phyloP scores from a whole-genome alignment of 306 rosid species.

The Quillaja saponaria region DNA sequence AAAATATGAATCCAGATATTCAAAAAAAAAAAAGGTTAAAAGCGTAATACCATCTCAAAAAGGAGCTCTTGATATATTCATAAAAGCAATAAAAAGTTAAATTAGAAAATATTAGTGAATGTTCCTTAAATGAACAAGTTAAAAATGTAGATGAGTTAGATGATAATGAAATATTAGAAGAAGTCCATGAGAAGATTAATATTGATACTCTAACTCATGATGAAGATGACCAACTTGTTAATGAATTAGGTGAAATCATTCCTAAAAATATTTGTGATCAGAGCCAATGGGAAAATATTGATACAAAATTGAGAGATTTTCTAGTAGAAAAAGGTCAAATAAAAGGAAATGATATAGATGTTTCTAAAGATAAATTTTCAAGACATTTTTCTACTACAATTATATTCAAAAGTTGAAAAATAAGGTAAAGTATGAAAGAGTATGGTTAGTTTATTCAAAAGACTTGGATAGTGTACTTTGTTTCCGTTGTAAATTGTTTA shows the following conservation, averaged over 20 bases:
- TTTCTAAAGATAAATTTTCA: neutral
- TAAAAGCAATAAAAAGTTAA: neutral
- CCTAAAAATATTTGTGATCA: conserved; percentile 8
- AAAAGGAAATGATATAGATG: neutral
- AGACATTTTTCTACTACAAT: conserved; percentile 7
- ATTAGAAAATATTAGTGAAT: neutral
- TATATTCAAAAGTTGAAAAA: neutral
- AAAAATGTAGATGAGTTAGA: neutral
- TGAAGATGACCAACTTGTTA: neutral
- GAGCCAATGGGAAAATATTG: conserved; percentile 2
- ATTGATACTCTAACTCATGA: neutral
- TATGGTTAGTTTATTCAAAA: neutral
- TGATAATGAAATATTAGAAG: neutral
- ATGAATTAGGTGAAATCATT: neutral
- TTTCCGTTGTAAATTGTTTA: neutral
- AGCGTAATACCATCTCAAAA: neutral
- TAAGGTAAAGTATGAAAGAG: neutral
- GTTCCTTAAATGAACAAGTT: neutral
- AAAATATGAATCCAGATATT: neutral
- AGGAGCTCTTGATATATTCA: neutral
- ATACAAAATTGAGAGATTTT: conserved; percentile 8
- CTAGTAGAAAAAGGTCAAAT: neutral
- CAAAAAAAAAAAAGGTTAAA: neutral
- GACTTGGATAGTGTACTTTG: conserved; percentile 4
- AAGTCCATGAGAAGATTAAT: neutral